Conservation (phyloP, 2,329 filamentous ascomycete genomes). For the Furcasterigmium furcatum region DNA sequence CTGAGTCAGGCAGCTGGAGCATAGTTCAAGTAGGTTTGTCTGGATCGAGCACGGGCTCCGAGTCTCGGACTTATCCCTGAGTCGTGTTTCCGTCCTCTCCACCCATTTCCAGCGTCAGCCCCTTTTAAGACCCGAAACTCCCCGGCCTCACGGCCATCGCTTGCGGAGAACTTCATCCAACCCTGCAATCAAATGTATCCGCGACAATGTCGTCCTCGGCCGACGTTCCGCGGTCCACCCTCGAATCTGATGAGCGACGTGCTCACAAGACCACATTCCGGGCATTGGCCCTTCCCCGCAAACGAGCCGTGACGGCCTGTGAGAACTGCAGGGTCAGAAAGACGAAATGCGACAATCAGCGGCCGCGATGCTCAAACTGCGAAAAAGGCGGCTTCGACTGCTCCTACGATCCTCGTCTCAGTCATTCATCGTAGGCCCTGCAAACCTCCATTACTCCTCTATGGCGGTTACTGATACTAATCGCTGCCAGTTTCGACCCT, state of each 20-base stretch:
- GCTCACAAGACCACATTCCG: neutral
- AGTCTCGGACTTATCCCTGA: neutral
- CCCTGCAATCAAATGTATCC: no score
- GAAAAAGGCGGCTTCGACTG: neutral
- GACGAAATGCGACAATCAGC: conserved; percentile 12
- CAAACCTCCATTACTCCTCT: neutral
- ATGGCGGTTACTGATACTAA: neutral
- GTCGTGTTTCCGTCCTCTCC: neutral
- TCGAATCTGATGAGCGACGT: neutral
- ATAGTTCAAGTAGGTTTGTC: no score
- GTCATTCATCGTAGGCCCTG: neutral
- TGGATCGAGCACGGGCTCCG: no score
- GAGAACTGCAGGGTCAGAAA: conserved; percentile 6
- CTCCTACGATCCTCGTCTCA: neutral
- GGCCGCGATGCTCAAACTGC: conserved; percentile 8
- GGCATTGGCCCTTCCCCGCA: conserved; percentile 17
- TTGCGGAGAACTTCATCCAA: neutral
- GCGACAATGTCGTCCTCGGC: neutral
- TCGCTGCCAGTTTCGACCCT: conserved; percentile 38
- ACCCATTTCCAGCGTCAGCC: neutral
- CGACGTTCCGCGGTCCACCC: neutral
- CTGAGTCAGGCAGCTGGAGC: no score
- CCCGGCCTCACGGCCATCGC: neutral
- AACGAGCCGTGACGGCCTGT: conserved; percentile 9
- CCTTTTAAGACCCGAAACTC: conserved; percentile 1